Evolutionary conservation across 495 filamentous ascomycete species (phyloP), one percentile per base, ranked within the genome.

Genomic region (Bathelium albidoporum): DNA sequence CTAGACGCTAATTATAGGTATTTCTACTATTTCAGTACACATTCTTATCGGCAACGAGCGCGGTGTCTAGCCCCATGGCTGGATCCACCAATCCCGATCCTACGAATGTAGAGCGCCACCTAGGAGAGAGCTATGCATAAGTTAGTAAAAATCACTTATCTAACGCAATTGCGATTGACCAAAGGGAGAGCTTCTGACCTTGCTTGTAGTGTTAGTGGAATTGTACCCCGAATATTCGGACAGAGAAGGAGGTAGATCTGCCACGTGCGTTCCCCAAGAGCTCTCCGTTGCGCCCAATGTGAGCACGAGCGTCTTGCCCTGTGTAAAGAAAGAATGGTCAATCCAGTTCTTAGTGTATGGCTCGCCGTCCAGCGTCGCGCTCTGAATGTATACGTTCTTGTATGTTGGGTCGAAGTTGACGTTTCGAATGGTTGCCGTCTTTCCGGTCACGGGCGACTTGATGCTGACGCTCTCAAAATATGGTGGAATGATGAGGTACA

Each of bases 371-470:
- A 80, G 70, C 32, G 72, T 83, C 2, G 74, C 81, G 39, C 72
- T 80, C 64, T 83, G 82, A 28, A 83, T 80, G 63, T 78, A 83
- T 14, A 78, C 70, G 26, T 76, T 73, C 59, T 78, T 63, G 52
- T 90, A 89, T 1, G 61, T 75, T 0, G 85, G 73, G 63, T 91
- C 88, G 68, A 89, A 89, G 55, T 83, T 84, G 2, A 81, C 69
- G 26, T 80, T 83, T 9, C 77, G 72, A 2, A 91, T 72, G 0
- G 75, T 80, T 1, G 88, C 87, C 1, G 79, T 86, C 44, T 82
- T 82, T 29, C 81, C 78, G 0, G 87, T 89, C 2, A 86, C 55
- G 0, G 83, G 85, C 49, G 81, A 81, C 2, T 78, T 85, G 59
- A 89, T 79, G 61, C 60, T 68, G 18, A 75, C 70, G 24, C 52